These are phyloP conservation scores for Sporothrix globosa DNA, from an alignment of 2,329 filamentous ascomycete genomes.

Conservation along the genomic window DNA sequence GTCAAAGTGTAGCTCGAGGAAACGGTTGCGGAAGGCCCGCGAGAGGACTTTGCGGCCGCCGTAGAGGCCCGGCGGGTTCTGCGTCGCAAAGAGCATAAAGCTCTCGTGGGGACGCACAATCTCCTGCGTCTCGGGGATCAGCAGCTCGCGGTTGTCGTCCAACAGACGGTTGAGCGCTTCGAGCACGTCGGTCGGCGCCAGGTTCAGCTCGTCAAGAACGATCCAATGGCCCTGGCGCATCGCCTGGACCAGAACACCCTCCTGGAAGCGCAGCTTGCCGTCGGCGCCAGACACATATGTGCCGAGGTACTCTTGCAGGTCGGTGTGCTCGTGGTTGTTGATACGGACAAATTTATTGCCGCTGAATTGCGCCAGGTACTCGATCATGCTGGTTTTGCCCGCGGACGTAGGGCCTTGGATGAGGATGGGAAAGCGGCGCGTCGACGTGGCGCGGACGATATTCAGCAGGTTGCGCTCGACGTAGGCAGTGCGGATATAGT, in stretches of 20 bases:
- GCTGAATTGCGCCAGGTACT: conserved; percentile 94
- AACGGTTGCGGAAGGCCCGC: conserved; percentile 92
- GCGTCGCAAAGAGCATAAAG: conserved; percentile 97
- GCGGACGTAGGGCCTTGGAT: conserved; percentile 96
- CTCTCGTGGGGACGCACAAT: conserved; percentile 87
- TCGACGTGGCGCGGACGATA: conserved; percentile 89
- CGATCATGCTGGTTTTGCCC: conserved; percentile 99
- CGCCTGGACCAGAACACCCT: conserved; percentile 90
- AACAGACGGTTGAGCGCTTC: conserved; percentile 94
- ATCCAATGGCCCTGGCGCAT: conserved; percentile 96
- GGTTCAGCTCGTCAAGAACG: conserved; percentile 93
- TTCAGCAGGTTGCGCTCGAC: conserved; percentile 95
- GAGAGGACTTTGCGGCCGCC: conserved; percentile 93
- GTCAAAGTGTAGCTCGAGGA: conserved; percentile 95
- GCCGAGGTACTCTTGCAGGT: conserved; percentile 95
- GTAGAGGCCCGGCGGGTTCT: conserved; percentile 94
- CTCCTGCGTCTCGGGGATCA: conserved; percentile 96
- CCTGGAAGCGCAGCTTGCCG: conserved; percentile 86
- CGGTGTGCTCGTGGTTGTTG: conserved; percentile 99
- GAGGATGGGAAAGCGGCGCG: conserved; percentile 86
- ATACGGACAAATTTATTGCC: conserved; percentile 98
- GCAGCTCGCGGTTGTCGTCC: conserved; percentile 92
- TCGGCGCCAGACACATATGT: conserved; percentile 87
- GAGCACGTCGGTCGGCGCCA: conserved; percentile 94
- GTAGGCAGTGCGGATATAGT: conserved; percentile 97